phyloP scores from a whole-genome alignment of 352 stramenopile genomes.

The Pythium pyrilobum region DNA sequence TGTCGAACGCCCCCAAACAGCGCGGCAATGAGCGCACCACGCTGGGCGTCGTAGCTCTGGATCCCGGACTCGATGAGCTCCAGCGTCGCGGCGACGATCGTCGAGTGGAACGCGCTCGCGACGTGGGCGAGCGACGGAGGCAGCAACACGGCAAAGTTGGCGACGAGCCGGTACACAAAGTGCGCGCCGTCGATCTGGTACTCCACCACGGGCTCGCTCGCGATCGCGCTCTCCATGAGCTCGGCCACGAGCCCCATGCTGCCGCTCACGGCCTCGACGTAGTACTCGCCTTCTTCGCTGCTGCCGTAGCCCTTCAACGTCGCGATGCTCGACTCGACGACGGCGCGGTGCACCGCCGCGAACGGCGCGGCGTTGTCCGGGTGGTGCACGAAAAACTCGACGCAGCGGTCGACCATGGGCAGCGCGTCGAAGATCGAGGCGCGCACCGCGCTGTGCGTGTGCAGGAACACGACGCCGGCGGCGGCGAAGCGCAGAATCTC shows the following conservation, averaged over 20 bases:
- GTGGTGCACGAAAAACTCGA: constrained; percentile 16
- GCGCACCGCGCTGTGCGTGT: background rate
- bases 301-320: background rate
- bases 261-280: constrained; percentile 8
- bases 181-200: constrained; percentile 9
- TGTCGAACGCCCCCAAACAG: background rate
- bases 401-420: constrained; percentile 13
- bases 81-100: background rate
- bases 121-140: constrained; percentile 9
- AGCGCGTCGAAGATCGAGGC: constrained; percentile 12
- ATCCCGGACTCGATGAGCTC: background rate
- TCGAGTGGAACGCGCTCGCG: constrained; percentile 3
- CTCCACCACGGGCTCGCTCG: constrained; percentile 1
- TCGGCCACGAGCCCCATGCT: constrained; percentile 4
- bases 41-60: background rate
- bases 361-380: constrained; percentile 8
- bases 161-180: constrained; percentile 10
- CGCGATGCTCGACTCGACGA: constrained; percentile 13
- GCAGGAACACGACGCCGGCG: constrained; percentile 17
- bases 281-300: constrained; percentile 17
- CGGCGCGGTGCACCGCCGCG: constrained; percentile 13
- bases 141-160: constrained; percentile 1
- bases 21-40: background rate
- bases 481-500: constrained; percentile 19
- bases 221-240: constrained; percentile 7